phyloP scores from a whole-genome alignment of 352 stramenopile species.

The Thalassiosira hispida region DNA sequence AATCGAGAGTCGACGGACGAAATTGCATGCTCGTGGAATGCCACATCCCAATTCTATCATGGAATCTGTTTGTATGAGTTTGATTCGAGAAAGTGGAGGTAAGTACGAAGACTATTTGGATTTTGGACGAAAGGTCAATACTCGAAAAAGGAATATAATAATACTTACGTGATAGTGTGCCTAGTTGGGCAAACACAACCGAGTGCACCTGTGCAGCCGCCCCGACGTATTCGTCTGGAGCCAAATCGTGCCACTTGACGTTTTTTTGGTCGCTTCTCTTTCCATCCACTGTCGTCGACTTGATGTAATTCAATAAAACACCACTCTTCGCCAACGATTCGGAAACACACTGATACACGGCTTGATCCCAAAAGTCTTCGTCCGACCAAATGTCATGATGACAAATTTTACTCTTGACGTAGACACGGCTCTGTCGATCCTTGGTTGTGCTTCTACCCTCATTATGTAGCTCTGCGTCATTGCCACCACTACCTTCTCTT shows the following conservation, averaged over 20 bases:
- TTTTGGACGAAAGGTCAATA: not conserved
- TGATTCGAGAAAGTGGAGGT: not conserved
- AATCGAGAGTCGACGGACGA: constrained; percentile 73
- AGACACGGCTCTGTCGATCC: constrained; percentile 49
- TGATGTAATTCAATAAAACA: constrained; percentile 71
- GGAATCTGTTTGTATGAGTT: constrained; percentile 34
- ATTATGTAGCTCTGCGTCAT: constrained; percentile 21
- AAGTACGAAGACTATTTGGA: not conserved
- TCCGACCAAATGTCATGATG: constrained; percentile 67
- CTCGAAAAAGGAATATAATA: not conserved
- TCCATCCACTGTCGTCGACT: constrained; percentile 41
- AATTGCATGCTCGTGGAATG: constrained; percentile 59
- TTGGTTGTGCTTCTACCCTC: constrained; percentile 2
- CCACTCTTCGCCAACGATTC: constrained; percentile 72
- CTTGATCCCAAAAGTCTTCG: constrained; percentile 79
- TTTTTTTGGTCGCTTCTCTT: constrained; percentile 31
- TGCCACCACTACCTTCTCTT: constrained; percentile 14
- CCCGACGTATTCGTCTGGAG: constrained; percentile 53
- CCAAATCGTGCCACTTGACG: constrained; percentile 77
- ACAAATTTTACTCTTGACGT: constrained; percentile 60
- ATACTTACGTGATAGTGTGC: constrained; percentile 57
- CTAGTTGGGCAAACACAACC: constrained; percentile 76
- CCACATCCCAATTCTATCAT: constrained; percentile 79
- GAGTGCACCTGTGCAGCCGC: constrained; percentile 78
- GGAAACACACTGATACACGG: constrained; percentile 68